Evolutionary conservation across 2,329 filamentous ascomycete genomes (phyloP).

Genomic region (Calonectria hongkongensis): DNA sequence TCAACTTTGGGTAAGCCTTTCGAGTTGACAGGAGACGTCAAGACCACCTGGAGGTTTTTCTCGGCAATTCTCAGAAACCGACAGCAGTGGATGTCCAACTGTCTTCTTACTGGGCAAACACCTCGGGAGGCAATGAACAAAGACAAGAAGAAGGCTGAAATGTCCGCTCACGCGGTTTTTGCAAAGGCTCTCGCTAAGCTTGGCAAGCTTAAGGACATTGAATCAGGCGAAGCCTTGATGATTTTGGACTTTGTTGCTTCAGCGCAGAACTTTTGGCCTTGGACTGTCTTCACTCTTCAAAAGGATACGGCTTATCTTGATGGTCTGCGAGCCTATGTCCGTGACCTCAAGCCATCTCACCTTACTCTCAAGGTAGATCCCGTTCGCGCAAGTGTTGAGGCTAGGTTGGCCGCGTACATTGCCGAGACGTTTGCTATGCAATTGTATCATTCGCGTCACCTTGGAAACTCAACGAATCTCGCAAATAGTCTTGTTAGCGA

Average conservation of each 20-base stretch:
- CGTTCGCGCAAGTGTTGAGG: constrained; percentile 76
- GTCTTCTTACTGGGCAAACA: constrained; percentile 90
- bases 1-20: constrained; percentile 86
- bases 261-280: constrained; percentile 96
- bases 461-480: constrained; percentile 78
- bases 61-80: constrained; percentile 90
- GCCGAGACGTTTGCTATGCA: constrained; percentile 94
- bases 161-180: constrained; percentile 79
- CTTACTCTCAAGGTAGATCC: constrained; percentile 73
- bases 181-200: constrained; percentile 83
- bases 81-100: constrained; percentile 97
- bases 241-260: constrained; percentile 91
- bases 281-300: constrained; percentile 88
- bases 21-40: constrained; percentile 77
- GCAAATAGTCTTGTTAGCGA: constrained; percentile 83
- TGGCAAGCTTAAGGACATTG: constrained; percentile 77
- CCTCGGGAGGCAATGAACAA: constrained; percentile 83
- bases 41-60: constrained; percentile 88
- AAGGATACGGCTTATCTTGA: constrained; percentile 84
- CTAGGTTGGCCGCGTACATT: constrained; percentile 85
- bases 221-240: constrained; percentile 80
- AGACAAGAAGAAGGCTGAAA: constrained; percentile 70
- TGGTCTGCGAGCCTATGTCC: constrained; percentile 82
- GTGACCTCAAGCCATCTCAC: constrained; percentile 71
- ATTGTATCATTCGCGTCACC: constrained; percentile 88